Conservation (phyloP, 2,329 filamentous ascomycete species). For the Sarocladiaceae sp. region DNA sequence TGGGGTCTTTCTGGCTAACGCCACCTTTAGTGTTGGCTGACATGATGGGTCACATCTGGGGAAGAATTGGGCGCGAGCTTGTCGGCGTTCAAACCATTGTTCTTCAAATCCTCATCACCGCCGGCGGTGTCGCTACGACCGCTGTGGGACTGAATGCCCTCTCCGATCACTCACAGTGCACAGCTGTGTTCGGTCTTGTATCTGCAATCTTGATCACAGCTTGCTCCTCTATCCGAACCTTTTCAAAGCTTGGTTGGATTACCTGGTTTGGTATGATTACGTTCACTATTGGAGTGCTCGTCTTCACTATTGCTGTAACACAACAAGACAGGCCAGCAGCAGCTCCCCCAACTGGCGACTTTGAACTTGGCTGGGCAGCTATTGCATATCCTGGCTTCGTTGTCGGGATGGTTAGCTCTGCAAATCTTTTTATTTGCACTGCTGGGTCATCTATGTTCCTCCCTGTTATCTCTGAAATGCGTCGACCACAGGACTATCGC, state of each 20-base stretch:
- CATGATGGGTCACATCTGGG: conserved; percentile 7
- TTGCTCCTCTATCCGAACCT: conserved; percentile 18
- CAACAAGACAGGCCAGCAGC: conserved; percentile 48
- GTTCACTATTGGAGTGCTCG: conserved; percentile 14
- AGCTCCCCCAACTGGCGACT: conserved; percentile 50
- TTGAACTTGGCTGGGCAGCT: conserved; percentile 48
- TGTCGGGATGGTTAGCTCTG: conserved; percentile 46
- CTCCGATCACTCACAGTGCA: conserved; percentile 21
- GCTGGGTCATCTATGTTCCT: conserved; percentile 29
- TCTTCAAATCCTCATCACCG: not conserved
- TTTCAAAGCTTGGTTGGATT: not conserved
- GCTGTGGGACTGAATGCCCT: not conserved
- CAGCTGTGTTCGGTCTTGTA: conserved; percentile 21
- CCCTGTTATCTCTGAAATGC: conserved; percentile 52
- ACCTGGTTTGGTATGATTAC: not conserved
- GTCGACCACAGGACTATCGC: conserved; percentile 18
- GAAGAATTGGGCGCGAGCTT: conserved; percentile 12
- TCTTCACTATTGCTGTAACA: conserved; percentile 32
- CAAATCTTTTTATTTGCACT: conserved; percentile 51
- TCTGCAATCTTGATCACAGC: conserved; percentile 18
- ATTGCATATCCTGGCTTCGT: conserved; percentile 50
- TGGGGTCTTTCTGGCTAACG: not conserved
- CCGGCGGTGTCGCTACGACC: not conserved
- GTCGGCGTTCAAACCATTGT: not conserved
- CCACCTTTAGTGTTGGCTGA: not conserved